Conservation (phyloP, 768 basidiomycete genomes). For the Termitomyces sp. region DNA sequence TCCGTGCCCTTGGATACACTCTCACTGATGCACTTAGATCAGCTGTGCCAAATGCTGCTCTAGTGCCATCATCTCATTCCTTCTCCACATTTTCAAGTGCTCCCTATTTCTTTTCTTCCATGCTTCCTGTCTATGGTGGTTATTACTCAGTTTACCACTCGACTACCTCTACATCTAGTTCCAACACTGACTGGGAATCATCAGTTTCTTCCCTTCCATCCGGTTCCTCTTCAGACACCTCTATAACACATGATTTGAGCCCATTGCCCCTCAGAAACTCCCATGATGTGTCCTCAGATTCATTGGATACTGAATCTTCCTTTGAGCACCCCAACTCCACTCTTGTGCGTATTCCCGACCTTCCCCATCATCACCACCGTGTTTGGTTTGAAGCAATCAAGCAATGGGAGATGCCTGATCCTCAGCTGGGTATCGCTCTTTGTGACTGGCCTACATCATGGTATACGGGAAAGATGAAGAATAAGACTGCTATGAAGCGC, state of each 20-base stretch:
- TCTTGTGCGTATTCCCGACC: not conserved
- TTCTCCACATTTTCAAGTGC: not conserved
- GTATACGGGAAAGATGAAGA: not conserved
- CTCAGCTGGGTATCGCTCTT: not conserved
- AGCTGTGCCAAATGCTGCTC: not conserved
- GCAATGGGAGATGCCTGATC: not conserved
- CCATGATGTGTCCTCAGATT: not conserved
- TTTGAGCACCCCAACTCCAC: not conserved
- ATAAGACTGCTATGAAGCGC: not conserved
- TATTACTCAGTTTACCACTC: not conserved
- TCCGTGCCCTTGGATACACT: not conserved
- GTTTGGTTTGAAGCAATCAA: not conserved
- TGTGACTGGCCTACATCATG: not conserved
- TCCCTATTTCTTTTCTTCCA: not conserved
- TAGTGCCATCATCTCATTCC: not conserved
- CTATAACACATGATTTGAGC: not conserved
- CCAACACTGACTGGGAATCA: not conserved
- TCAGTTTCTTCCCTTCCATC: not conserved
- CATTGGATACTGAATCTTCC: not conserved
- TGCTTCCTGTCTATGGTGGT: not conserved
- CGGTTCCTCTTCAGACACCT: not conserved
- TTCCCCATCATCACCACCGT: not conserved
- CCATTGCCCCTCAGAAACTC: not conserved
- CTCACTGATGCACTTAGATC: not conserved
- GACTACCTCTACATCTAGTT: not conserved